A percentile compares a stretch with the other conserved stretches of the same genome.
phyloP scores from a whole-genome alignment of 1,284 basidiomycete genomes.

The Mycena citricolor region DNA sequence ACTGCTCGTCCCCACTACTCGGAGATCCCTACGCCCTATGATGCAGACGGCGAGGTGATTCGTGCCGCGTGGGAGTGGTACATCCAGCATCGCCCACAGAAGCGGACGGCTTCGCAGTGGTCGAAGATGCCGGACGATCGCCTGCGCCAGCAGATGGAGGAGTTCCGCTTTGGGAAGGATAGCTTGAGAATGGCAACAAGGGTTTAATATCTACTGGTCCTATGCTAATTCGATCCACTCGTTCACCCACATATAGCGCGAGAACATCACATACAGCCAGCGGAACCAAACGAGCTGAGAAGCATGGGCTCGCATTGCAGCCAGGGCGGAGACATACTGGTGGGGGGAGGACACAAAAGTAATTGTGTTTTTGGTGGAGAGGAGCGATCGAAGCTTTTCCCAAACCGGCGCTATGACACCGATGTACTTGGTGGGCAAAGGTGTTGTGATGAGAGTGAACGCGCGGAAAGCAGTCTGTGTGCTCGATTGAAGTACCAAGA shows the following conservation, averaged over 20 bases:
- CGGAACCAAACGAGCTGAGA: constrained; percentile 91
- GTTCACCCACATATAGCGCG: constrained; percentile 92
- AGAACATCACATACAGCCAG: constrained; percentile 81
- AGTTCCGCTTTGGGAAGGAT: constrained; percentile 18
- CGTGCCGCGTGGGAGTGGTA: constrained; percentile 94
- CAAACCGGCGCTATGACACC: constrained; percentile 48
- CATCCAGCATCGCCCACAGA: constrained; percentile 66
- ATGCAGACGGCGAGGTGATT: constrained; percentile 89
- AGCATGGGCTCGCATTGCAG: constrained; percentile 74
- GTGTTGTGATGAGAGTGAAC: constrained; percentile 61
- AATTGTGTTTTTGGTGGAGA: too few relatives aligned
- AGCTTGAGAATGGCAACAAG: constrained; percentile 17
- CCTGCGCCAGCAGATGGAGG: constrained; percentile 33
- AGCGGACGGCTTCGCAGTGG: constrained; percentile 66
- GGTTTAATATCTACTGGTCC: too few relatives aligned
- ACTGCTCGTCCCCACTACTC: constrained; percentile 91
- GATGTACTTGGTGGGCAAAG: constrained; percentile 61
- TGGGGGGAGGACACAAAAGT: constrained; percentile 56
- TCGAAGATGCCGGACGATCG: constrained; percentile 71
- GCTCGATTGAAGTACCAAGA: constrained; percentile 40
- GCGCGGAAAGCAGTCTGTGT: constrained; percentile 38
- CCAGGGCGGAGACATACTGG: constrained; percentile 59
- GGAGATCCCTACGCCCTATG: constrained; percentile 91
- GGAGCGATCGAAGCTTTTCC: constrained; percentile 46
- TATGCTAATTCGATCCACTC: constrained; percentile 57